Evolutionary conservation across 176 grass and related monocot genomes (phyloP).

Genomic region (Poa annua): DNA sequence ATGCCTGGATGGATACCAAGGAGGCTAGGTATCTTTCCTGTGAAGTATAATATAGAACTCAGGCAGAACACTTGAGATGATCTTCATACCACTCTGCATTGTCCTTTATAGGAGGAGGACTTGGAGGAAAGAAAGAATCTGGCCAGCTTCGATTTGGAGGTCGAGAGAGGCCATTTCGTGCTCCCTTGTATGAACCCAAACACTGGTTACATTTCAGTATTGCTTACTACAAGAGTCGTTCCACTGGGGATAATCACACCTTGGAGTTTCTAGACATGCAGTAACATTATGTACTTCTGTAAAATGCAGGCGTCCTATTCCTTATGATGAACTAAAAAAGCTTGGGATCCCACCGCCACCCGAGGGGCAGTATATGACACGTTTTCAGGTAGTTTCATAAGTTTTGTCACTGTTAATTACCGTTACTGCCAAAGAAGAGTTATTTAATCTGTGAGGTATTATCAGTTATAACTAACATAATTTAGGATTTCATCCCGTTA

Average conservation of each 20-base stretch:
- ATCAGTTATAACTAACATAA: not conserved
- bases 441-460: not conserved
- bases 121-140: constrained; percentile 98
- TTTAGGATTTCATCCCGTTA: not conserved
- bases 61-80: constrained; percentile 14
- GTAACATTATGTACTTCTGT: constrained; percentile 32
- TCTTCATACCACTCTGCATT: constrained; percentile 26
- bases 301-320: constrained; percentile 69
- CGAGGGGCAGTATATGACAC: constrained; percentile 77
- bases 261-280: not conserved
- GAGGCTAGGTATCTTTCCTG: constrained; percentile 65
- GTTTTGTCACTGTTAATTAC: not conserved
- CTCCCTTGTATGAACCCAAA: constrained; percentile 76
- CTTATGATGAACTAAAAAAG: constrained; percentile 80
- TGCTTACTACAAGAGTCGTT: not conserved
- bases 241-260: not conserved
- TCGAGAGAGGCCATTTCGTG: constrained; percentile 95
- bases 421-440: not conserved
- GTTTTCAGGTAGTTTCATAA: constrained; percentile 60
- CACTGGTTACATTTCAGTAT: constrained; percentile 10
- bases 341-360: constrained; percentile 90
- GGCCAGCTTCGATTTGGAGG: constrained; percentile 95
- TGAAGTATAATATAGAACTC: constrained; percentile 25
- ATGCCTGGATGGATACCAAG: constrained; percentile 98
- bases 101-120: constrained; percentile 65